Base-by-base conservation (phyloP, 2,329 filamentous ascomycete species). In the Lasiodiplodia sp. region DNA sequence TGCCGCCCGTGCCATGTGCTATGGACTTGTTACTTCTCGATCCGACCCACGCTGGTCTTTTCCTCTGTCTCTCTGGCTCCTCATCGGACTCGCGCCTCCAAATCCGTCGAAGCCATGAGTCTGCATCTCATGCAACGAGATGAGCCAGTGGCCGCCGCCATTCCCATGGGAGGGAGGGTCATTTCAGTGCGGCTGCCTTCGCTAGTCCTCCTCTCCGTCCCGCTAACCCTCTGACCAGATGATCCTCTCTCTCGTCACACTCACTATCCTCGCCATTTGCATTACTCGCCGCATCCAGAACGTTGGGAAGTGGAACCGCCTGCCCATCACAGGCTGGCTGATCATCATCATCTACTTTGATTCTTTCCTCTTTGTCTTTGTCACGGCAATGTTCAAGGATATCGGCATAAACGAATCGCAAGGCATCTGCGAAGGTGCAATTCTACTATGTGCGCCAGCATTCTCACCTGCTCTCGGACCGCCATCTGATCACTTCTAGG, bases 321-420 rank as follows among this genome's bases (percentile, higher is more conserved):
- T 78, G 2, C 72, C 76, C 25, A 56, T 77, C 47, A 71, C 75
- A 1, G 73, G 68, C 25, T 73, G 70, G 69, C 68, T 90, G 60
- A 83, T 90, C 58, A 79, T 90, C 52, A 80, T 83, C 11, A 87
- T 90, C 44, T 90, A 90, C 71, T 49, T 81, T 68, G 87, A 90
- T 71, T 90, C 88, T 0, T 88, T 86, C 67, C 71, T 85, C 10
- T 91, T 91, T 72, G 86, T 89, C 14, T 83, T 88, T 70, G 83
- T 83, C 10, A 86, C 87, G 2, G 84, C 85, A 2, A 79, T 90
- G 10, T 84, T 88, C 68, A 84, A 87, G 70, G 85, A 86, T 0
- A 81, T 88, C 67, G 86, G 87, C 1, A 80, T 90, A 63, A 86
- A 88, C 70, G 81, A 80, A 18, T 86, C 82, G 25, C 72, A 79